Base-by-base conservation (phyloP, 1,284 basidiomycete species). In the Apiotrichum gracile region DNA sequence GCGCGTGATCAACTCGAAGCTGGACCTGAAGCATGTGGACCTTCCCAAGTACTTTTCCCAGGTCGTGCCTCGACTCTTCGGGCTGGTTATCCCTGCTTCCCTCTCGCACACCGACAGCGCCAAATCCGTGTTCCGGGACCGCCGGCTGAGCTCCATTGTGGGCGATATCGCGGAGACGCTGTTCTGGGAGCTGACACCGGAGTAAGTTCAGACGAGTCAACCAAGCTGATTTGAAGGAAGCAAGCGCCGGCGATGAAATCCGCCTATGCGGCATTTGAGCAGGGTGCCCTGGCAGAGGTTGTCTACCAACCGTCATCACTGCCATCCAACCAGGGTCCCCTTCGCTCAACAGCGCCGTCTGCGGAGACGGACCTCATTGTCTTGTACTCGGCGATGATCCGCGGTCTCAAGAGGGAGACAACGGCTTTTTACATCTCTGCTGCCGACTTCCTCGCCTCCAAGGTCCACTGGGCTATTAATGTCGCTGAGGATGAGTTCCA, bases 1-100 rank as follows among this genome's bases (percentile, higher is more conserved):
- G 2, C 80, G 81, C 37, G 83, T 86, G 0, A 72, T 94, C 21
- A 66, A 78, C 10, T 72, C 67, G n/a, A 96, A 96, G 74, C 78
- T 85, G 10, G 78, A 79, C 10, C 76, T 61, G 10, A 69, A 68
- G 67, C 81, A 94, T 67, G 67, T 75, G 1, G 92, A 96, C 64
- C 78, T 94, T 5, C 75, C 81, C 2, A 88, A 87, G 70, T 90
- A 90, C 66, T 79, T 86, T 41, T 86, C 91, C 55, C 78, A 79
- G 39, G 76, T 96, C 1, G 79, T 90, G 1, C 84, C 86, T 6
- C 77, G 81, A 22, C 64, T 96, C 16, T 88, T 84, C 63, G 82
- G 83, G 34, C 69, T 92, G 16, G 85, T 88, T 60, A 76, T 91
- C 21, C 79, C 77, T 54, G 81, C 84, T 5, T 63, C 66, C 4